phyloP scores from a whole-genome alignment of 495 filamentous ascomycete species.

The Talaromyces trachyspermus region DNA sequence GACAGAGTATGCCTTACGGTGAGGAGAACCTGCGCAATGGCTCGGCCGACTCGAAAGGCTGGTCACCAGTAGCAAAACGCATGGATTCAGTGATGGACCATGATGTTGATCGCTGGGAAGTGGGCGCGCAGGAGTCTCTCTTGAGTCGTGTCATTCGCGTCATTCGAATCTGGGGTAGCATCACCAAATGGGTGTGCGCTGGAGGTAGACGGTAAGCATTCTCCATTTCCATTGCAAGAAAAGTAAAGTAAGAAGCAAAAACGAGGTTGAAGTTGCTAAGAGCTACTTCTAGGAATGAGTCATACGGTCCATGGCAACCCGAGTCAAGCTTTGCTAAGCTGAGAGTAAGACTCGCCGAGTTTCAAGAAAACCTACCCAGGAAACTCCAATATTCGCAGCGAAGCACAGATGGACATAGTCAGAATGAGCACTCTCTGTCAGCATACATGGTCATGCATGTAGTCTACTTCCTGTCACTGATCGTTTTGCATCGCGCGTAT shows the following conservation, averaged over 20 bases:
- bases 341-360: conserved; percentile 51
- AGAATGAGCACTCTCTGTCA: conserved; percentile 62
- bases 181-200: conserved; percentile 67
- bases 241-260: conserved; percentile 9
- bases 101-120: conserved; percentile 52
- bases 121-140: conserved; percentile 58
- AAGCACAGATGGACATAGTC: conserved; percentile 56
- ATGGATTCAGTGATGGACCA: conserved; percentile 62
- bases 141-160: conserved; percentile 70
- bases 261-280: too few relatives aligned
- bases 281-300: conserved; percentile 38
- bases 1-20: conserved; percentile 35
- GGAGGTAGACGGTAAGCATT: conserved; percentile 52
- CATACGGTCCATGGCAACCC: conserved; percentile 54
- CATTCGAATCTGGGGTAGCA: conserved; percentile 70
- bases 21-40: conserved; percentile 35
- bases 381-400: conserved; percentile 62
- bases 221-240: neutral
- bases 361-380: conserved; percentile 59
- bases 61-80: conserved; percentile 47
- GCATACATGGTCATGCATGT: conserved; percentile 73
- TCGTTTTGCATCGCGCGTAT: conserved; percentile 75
- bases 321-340: conserved; percentile 58
- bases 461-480: conserved; percentile 65
- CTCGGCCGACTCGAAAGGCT: conserved; percentile 27